These are phyloP conservation scores for Eimeria necatrix DNA, from an alignment of 169 alveolate species.

Conservation along the genomic window DNA sequence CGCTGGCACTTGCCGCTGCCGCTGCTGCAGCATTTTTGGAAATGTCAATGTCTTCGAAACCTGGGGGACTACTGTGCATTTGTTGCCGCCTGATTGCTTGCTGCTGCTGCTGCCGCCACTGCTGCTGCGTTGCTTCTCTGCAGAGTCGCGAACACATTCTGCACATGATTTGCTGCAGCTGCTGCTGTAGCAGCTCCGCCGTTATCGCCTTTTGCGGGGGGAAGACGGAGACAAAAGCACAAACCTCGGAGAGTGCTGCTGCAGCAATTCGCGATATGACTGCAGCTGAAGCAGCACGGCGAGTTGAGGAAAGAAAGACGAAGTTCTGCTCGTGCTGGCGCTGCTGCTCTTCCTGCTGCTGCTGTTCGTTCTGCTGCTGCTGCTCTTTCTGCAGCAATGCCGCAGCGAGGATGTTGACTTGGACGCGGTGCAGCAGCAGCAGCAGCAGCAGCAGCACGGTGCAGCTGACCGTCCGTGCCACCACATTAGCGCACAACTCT, in stretches of 20 bases:
- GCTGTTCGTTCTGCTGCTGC: not conserved
- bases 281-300: not conserved
- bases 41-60: not conserved
- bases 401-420: constrained; percentile 12
- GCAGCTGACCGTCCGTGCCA: not conserved
- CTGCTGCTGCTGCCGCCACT: not conserved
- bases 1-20: no score
- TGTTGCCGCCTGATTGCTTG: not conserved
- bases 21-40: not conserved
- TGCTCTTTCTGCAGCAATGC: not conserved
- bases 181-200: constrained; percentile 24
- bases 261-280: constrained; percentile 12
- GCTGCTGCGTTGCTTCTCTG: constrained; percentile 30
- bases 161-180: constrained; percentile 10
- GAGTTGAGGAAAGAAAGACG: constrained; percentile 5
- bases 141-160: not conserved
- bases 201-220: not conserved
- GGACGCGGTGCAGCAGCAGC: constrained; percentile 41
- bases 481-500: not conserved
- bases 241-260: not conserved
- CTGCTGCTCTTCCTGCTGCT: not conserved
- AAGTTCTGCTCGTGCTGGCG: constrained; percentile 2
- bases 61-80: not conserved
- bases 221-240: not conserved
- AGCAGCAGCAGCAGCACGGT: constrained; percentile 34